Evolutionary conservation across 495 filamentous ascomycete species (phyloP).

Genomic region (Parathielavia appendiculata): DNA sequence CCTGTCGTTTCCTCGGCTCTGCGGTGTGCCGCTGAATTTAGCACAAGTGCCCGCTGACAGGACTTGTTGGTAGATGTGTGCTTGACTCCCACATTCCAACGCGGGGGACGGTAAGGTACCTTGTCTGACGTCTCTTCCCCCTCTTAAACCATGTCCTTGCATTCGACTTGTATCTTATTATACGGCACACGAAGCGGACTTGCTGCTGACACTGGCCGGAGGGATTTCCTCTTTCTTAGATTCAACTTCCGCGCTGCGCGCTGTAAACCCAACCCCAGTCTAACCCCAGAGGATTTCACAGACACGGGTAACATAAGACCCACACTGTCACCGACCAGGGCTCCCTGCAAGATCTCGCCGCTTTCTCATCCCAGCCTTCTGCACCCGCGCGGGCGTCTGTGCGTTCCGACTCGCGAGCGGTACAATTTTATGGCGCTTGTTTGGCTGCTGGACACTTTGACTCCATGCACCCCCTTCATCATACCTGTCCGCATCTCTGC

Average conservation of each 20-base stretch:
- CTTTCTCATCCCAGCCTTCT: constrained; percentile 11
- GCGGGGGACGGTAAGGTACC: too few relatives aligned
- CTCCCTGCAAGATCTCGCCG: constrained; percentile 12
- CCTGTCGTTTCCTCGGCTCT: background rate
- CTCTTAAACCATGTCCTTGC: too few relatives aligned
- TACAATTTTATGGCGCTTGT: constrained; percentile 16
- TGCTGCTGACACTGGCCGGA: background rate
- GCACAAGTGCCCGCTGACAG: too few relatives aligned
- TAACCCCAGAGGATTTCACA: background rate
- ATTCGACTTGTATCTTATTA: background rate
- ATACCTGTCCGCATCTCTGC: constrained; percentile 4
- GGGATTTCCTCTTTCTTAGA: background rate
- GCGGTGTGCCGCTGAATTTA: too few relatives aligned
- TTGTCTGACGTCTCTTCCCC: too few relatives aligned
- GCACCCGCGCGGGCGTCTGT: constrained; percentile 18
- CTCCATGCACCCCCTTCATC: background rate
- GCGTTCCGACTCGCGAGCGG: constrained; percentile 16
- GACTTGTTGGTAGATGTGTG: too few relatives aligned
- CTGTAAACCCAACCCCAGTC: constrained; percentile 1
- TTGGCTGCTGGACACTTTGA: constrained; percentile 13
- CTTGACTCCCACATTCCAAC: background rate
- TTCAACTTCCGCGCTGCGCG: constrained; percentile 9
- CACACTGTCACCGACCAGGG: constrained; percentile 9
- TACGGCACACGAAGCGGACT: background rate
- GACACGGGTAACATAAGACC: constrained; percentile 9